Evolutionary conservation across 2,329 filamentous ascomycete species (phyloP), one percentile per base, ranked within the genome.

Genomic region (Colletotrichum godetiae): DNA sequence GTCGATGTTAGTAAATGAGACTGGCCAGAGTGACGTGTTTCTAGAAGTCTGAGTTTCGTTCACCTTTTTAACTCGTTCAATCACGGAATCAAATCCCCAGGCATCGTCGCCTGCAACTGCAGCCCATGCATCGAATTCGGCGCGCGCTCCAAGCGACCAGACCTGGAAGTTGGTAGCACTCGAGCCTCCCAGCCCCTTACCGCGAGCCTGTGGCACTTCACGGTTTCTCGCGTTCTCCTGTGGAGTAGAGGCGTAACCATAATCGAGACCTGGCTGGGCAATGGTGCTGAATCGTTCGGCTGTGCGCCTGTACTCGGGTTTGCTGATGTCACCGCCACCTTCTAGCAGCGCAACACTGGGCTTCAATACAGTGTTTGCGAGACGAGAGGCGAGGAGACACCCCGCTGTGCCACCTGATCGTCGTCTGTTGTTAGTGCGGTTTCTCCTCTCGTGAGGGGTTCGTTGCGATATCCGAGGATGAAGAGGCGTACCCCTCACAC

Each of bases 121-220:
- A 1, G 89, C 89, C 90, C 91, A 92, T 66, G 89, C 85, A 33
- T 93, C 86, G 73, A 90, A 92, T 75, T 93, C 91, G 64, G 89
- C 89, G 1, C 83, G 81, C 1, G 89, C 85, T 3, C 92, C 91
- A 31, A 88, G 76, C 3, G 84, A 87, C 78, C 84, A 92, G 15
- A 87, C 85, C 19, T 85, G 84, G 69, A 89, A 90, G 77, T 90
- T 90, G 75, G 90, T 87, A 8, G 87, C 86, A 65, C 82, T 86
- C 4, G 84, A 85, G 1, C 88, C 88, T 1, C 88, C 88, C 0
- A 90, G 79, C 0, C 86, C 86, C 62, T 83, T 84, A 0, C 89
- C 88, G 1, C 88, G 85, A 6, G 84, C 84, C 74, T 88, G 88
- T 74, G 86, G 84, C 3, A 89, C 76, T 72, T 84, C 80, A 1